Percentiles rank a stretch among this genome's conserved stretches.
phyloP scores from a whole-genome alignment of 2,329 filamentous ascomycete genomes.

The Alternaria arbusti region DNA sequence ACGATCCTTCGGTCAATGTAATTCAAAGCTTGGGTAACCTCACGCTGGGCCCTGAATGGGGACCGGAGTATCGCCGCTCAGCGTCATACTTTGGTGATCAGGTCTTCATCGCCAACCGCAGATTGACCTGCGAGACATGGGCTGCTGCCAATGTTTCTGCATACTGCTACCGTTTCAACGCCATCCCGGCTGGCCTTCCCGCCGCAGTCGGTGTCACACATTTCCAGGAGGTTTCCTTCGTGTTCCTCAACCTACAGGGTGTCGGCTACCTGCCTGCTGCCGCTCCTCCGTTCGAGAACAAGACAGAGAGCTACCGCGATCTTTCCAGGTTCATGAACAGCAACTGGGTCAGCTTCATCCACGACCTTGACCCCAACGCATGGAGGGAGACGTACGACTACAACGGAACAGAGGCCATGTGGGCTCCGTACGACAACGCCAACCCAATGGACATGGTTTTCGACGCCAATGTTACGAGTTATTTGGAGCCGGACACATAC shows the following conservation, averaged over 20 bases:
- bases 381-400: constrained; percentile 26
- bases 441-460: constrained; percentile 53
- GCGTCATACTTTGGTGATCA: constrained; percentile 62
- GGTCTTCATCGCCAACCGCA: constrained; percentile 62
- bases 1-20: constrained; percentile 34
- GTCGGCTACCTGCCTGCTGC: constrained; percentile 49
- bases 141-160: constrained; percentile 56
- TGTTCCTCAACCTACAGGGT: constrained; percentile 55
- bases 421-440: constrained; percentile 50
- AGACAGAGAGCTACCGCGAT: constrained; percentile 45
- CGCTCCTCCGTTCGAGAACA: constrained; percentile 43
- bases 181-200: constrained; percentile 55
- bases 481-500: constrained; percentile 53
- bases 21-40: constrained; percentile 30
- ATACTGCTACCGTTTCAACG: constrained; percentile 70
- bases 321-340: constrained; percentile 53
- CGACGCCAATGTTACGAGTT: constrained; percentile 53
- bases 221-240: constrained; percentile 60
- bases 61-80: constrained; percentile 58
- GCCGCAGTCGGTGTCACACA: constrained; percentile 57
- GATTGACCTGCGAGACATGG: constrained; percentile 61
- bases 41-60: constrained; percentile 27
- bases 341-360: constrained; percentile 56
- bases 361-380: constrained; percentile 41
- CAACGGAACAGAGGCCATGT: constrained; percentile 37